Base-by-base conservation (phyloP, 495 filamentous ascomycete genomes). In the Hamigera avellanea region DNA sequence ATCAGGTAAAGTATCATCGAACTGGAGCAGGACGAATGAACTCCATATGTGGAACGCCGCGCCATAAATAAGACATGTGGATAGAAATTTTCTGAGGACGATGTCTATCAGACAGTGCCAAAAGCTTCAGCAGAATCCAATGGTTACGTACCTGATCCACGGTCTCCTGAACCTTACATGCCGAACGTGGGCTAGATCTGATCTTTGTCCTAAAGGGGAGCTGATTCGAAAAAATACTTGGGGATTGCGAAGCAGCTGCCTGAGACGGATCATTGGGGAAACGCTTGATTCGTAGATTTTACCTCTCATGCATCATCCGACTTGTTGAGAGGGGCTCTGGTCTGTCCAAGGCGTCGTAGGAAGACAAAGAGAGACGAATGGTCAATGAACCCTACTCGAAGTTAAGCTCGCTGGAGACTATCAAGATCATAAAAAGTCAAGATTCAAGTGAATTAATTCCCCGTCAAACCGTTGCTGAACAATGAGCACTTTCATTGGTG, bases 81-180 rank as follows among this genome's bases (percentile, higher is more conserved):
- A 40, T 17, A 62, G 16, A 18, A 63, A 50, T 5, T 42, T 52
- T 36, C 62, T 66, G 14, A 10, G 4, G n/a, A 17, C 23, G 12
- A 25, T 26, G 2, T 17, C 14, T 1, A 32, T 52, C 3, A 55
- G 42, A 28, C 32, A 35, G n/a, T n/a, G n/a, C n/a, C n/a, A n/a
- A n/a, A n/a, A n/a, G n/a, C n/a, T n/a, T n/a, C n/a, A n/a, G n/a
- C n/a, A n/a, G n/a, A n/a, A n/a, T n/a, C n/a, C n/a, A 16, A 36
- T 40, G 4, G 18, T 3, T 18, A 39, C 53, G 37, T 32, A 66
- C 62, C 54, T 56, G 16, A 64, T 37, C 62, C 60, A 59, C 19
- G 57, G 62, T 43, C 55, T 54, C 37, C 49, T 53, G 36, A 66
- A 52, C 32, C 48, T 57, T 41, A 64, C 59, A 49, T 53, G 54